These are phyloP conservation scores for Ascochyta clinopodiicola DNA, from an alignment of 2,329 filamentous ascomycete genomes.

Conservation along the genomic window DNA sequence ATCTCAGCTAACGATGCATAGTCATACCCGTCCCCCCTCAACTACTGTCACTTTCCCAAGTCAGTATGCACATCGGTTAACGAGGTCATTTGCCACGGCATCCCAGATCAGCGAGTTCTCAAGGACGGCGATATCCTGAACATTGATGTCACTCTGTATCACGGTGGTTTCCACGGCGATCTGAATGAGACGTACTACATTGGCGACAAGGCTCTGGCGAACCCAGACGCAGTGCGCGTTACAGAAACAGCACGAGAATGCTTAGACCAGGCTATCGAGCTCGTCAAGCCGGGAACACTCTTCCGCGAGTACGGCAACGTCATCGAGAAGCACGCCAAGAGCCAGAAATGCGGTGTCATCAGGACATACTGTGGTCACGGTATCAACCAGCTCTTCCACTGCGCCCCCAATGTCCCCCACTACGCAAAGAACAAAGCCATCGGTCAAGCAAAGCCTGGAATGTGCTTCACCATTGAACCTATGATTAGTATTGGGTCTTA, in stretches of 20 bases:
- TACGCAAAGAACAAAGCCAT: slow-evolving; percentile 99
- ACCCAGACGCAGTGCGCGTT: slow-evolving; percentile 86
- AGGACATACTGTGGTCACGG: slow-evolving; percentile 96
- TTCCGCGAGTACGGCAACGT: slow-evolving; percentile 93
- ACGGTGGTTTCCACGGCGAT: slow-evolving; percentile 94
- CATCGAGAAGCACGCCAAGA: slow-evolving; percentile 95
- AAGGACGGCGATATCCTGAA: slow-evolving; percentile 96
- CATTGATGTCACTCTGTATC: slow-evolving; percentile 93
- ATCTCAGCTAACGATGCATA: slow-evolving; percentile 50
- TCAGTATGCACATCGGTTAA: slow-evolving; percentile 96
- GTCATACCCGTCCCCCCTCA: slow-evolving; percentile 93
- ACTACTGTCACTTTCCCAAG: slow-evolving; percentile 97
- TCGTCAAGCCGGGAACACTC: slow-evolving; percentile 90
- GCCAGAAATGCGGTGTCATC: slow-evolving; percentile 84
- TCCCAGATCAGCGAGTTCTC: slow-evolving; percentile 86
- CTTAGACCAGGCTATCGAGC: slow-evolving; percentile 85
- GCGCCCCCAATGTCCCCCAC: slow-evolving; percentile 91
- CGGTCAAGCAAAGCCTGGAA: slow-evolving; percentile 89
- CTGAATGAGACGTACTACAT: slow-evolving; percentile 99
- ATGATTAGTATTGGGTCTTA: slow-evolving; percentile 96
- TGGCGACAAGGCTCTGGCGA: slow-evolving; percentile 81
- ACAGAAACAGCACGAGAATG: slow-evolving; percentile 90
- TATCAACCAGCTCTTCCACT: slow-evolving; percentile 92
- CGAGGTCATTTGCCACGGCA: slow-evolving; percentile 98
- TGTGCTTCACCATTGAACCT: slow-evolving; percentile 99